Conservation (phyloP, 441 rosid species). For the Pelargonium australe region DNA sequence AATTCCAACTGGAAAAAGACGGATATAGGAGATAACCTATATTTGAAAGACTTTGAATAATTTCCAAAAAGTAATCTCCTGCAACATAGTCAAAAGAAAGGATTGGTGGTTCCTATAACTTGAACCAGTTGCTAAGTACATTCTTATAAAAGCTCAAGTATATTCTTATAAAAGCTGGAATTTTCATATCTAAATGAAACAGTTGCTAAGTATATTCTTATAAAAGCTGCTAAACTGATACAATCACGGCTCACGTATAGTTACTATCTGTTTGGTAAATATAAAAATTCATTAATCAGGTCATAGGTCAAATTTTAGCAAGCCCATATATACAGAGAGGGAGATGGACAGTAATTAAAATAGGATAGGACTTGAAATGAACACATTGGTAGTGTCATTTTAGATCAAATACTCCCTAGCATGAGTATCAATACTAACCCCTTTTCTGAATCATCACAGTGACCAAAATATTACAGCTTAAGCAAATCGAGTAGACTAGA, state of each 20-base stretch:
- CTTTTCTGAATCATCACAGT: not conserved
- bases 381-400: no score
- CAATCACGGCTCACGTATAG: not conserved
- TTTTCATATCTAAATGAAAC: not conserved
- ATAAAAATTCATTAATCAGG: not conserved
- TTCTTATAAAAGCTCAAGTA: not conserved
- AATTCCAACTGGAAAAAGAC: slow-evolving; percentile 17
- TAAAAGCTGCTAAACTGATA: not conserved
- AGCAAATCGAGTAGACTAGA: not conserved
- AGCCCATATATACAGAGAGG: not conserved
- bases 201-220: not conserved
- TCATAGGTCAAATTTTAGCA: not conserved
- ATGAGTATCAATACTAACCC: not conserved
- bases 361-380: no score
- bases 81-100: slow-evolving; percentile 20
- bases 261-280: not conserved
- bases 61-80: slow-evolving; percentile 26
- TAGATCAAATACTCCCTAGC: not conserved
- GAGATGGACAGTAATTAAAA: no score
- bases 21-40: slow-evolving; percentile 4
- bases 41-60: slow-evolving; percentile 12
- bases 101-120: not conserved
- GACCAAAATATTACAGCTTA: not conserved
- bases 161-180: not conserved
- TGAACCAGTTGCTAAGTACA: not conserved